Percentiles rank a stretch among this genome's conserved stretches.
Conservation (phyloP, 371 early-diverging fungal genomes). For the Mucor mucedo region DNA sequence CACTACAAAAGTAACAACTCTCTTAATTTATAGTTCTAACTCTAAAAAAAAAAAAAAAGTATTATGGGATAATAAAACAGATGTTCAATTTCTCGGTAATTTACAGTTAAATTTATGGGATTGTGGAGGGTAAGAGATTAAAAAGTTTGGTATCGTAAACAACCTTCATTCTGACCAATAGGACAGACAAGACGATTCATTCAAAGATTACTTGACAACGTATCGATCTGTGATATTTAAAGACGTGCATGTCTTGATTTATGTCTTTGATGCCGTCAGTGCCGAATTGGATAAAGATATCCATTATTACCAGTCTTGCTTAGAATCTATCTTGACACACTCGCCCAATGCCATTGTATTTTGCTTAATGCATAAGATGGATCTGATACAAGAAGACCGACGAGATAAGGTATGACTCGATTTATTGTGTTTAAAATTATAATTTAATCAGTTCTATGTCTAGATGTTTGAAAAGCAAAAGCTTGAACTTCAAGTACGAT, state of each 20-base stretch:
- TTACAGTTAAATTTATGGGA: constrained; percentile 95
- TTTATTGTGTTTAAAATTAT: background rate
- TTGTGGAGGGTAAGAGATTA: constrained; percentile 74
- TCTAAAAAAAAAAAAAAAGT: background rate
- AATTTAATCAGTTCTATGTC: background rate
- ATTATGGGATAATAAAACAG: constrained; percentile 95
- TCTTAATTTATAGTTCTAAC: no score
- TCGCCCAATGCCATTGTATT: constrained; percentile 91
- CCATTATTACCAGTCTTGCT: constrained; percentile 85
- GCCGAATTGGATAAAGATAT: constrained; percentile 89
- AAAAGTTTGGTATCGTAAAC: no score
- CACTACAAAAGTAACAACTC: no score
- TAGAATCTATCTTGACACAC: constrained; percentile 82
- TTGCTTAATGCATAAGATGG: constrained; percentile 96
- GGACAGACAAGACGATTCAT: constrained; percentile 87
- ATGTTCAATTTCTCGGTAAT: constrained; percentile 92
- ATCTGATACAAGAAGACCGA: constrained; percentile 81
- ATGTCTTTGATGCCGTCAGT: constrained; percentile 95
- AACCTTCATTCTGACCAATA: background rate
- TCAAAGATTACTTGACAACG: constrained; percentile 91
- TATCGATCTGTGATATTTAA: constrained; percentile 92
- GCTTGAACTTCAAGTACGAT: constrained; percentile 70
- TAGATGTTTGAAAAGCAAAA: constrained; percentile 74
- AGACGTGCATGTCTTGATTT: constrained; percentile 95
- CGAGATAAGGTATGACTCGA: constrained; percentile 59